A percentile compares a stretch with the other conserved stretches of the same genome.
phyloP scores from a whole-genome alignment of 1,284 basidiomycete genomes.

The Vanrija pseudolonga region DNA sequence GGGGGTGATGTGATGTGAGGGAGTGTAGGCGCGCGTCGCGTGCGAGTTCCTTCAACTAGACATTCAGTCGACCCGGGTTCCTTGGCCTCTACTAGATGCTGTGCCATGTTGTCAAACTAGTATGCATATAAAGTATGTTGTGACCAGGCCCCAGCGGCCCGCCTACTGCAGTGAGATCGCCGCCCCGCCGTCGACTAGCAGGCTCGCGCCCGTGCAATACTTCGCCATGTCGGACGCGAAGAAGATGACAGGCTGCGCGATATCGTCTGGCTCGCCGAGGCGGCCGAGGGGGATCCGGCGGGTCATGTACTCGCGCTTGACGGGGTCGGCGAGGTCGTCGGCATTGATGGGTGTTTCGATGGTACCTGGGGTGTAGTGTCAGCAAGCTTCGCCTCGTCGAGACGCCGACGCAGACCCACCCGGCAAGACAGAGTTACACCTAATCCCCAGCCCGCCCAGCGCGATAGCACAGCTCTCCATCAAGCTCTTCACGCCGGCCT shows the following conservation, averaged over 20 bases:
- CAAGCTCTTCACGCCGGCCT: slow-evolving; percentile 71
- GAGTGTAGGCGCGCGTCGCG: slow-evolving; percentile 5
- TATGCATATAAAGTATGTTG: too few species aligned
- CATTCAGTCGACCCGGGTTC: too few species aligned
- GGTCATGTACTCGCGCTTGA: slow-evolving; percentile 64
- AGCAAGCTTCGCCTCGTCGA: too few species aligned
- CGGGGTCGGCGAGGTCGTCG: slow-evolving; percentile 63
- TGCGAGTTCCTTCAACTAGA: too few species aligned
- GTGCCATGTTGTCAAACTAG: too few species aligned
- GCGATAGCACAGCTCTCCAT: slow-evolving; percentile 81
- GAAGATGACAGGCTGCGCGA: slow-evolving; percentile 73
- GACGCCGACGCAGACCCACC: too few species aligned
- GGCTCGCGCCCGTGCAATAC: slow-evolving; percentile 52
- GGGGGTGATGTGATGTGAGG: slow-evolving; percentile 35
- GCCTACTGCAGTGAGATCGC: slow-evolving; percentile 71
- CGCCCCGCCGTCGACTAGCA: slow-evolving; percentile 72
- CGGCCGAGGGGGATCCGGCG: slow-evolving; percentile 65
- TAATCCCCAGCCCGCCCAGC: slow-evolving; percentile 68
- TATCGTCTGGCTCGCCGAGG: slow-evolving; percentile 69
- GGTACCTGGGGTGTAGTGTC: slow-evolving; percentile 65
- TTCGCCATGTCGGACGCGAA: slow-evolving; percentile 69
- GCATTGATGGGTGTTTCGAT: slow-evolving; percentile 72
- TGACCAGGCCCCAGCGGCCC: too few species aligned
- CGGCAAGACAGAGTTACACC: slow-evolving; percentile 58
- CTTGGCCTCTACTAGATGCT: too few species aligned